Percentiles rank a stretch among this genome's conserved stretches.
These are phyloP conservation scores for Lonicera japonica DNA, from an alignment of 129 eudicot genomes.

Conservation along the genomic window DNA sequence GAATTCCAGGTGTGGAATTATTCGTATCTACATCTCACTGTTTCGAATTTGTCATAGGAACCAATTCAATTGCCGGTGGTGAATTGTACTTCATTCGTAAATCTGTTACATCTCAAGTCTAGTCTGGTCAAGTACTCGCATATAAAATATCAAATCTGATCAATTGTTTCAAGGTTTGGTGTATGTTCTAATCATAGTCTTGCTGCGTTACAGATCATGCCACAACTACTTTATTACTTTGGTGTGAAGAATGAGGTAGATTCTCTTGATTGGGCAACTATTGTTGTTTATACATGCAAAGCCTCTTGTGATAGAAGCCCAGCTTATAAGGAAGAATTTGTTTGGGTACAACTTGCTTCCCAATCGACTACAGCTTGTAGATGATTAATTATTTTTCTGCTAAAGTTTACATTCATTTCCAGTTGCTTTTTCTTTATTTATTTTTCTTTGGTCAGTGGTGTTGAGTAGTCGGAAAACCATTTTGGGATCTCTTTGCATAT, in stretches of 20 bases:
- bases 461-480: background rate
- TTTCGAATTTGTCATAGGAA: no score
- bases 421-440: background rate
- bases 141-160: background rate
- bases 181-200: background rate
- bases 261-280: slow-evolving; percentile 92
- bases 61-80: no score
- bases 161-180: background rate
- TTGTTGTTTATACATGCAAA: slow-evolving; percentile 74
- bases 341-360: slow-evolving; percentile 77
- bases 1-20: slow-evolving; percentile 67
- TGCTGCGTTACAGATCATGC: slow-evolving; percentile 51
- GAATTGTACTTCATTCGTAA: no score
- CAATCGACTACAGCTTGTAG: slow-evolving; percentile 36
- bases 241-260: slow-evolving; percentile 25
- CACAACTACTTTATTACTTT: slow-evolving; percentile 46
- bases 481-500: background rate
- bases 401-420: background rate
- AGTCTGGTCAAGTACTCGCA: no score
- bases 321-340: slow-evolving; percentile 69
- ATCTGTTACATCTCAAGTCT: no score
- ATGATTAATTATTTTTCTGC: slow-evolving; percentile 2
- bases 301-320: slow-evolving; percentile 58
- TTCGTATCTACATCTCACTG: no score
- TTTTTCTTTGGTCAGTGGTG: background rate